Evolutionary conservation across 441 rosid species (phyloP).

Genomic region (Geranium incanum): DNA sequence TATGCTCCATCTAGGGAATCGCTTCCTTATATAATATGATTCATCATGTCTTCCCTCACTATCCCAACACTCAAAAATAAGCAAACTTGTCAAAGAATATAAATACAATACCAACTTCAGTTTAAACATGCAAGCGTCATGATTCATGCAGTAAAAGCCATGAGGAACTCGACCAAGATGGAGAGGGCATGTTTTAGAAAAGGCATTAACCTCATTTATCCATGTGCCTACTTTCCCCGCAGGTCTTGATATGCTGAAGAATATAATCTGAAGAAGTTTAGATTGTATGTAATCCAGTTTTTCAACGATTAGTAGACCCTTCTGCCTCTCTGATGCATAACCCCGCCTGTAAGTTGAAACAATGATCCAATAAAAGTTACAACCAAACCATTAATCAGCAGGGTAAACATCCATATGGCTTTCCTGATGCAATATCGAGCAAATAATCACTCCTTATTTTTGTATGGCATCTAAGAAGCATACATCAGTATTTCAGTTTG

Average conservation of each 20-base stretch:
- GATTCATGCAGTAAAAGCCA: not conserved
- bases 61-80: no score
- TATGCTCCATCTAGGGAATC: not conserved
- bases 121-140: no score
- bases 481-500: not conserved
- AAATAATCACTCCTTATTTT: not conserved
- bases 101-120: no score
- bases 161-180: not conserved
- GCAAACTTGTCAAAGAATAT: no score
- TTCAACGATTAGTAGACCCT: conserved; percentile 75
- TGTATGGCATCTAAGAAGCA: not conserved
- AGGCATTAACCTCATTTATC: conserved; percentile 56
- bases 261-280: conserved; percentile 54
- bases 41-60: no score
- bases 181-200: conserved; percentile 8
- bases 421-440: not conserved
- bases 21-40: no score
- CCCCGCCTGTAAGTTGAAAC: conserved; percentile 59
- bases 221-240: conserved; percentile 57
- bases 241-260: conserved; percentile 65
- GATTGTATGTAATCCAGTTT: conserved; percentile 92
- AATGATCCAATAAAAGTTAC: not conserved
- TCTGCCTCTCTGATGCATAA: conserved; percentile 87
- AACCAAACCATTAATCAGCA: not conserved
- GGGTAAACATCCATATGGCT: conserved; percentile 9